phyloP scores from a whole-genome alignment of 139 green algal species.

The Ettlia oleoabundans region DNA sequence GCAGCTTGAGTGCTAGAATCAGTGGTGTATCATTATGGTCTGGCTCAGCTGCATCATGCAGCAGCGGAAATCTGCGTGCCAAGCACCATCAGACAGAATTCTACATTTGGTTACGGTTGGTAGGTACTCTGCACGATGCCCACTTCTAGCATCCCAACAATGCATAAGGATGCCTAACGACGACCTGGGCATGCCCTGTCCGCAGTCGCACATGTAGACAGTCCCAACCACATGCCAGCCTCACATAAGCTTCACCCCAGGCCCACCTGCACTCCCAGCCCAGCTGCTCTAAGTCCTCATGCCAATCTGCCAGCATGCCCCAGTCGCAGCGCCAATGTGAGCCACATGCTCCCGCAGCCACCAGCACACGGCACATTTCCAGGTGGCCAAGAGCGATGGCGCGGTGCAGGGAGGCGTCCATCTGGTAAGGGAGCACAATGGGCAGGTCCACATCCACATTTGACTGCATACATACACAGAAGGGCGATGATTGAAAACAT shows the following conservation, averaged over 20 bases:
- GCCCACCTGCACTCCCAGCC: background rate
- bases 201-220: too few species aligned
- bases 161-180: too few species aligned
- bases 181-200: too few species aligned
- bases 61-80: background rate
- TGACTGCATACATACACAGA: background rate
- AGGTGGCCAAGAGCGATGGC: background rate
- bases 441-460: background rate
- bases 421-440: background rate
- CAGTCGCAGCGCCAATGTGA: slow-evolving; percentile 5
- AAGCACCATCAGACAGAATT: too few species aligned
- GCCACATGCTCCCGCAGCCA: background rate
- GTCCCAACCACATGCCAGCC: too few species aligned
- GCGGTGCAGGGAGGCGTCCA: slow-evolving; percentile 5
- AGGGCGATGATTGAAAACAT: too few species aligned
- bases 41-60: background rate
- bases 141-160: too few species aligned
- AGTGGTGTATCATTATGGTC: background rate
- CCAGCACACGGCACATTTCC: background rate
- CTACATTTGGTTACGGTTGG: too few species aligned
- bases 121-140: too few species aligned
- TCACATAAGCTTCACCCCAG: too few species aligned
- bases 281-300: background rate
- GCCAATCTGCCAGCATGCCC: too few species aligned
- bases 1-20: background rate